Evolutionary conservation across 1,284 basidiomycete genomes (phyloP).

Genomic region (Melampsora larici-populina): DNA sequence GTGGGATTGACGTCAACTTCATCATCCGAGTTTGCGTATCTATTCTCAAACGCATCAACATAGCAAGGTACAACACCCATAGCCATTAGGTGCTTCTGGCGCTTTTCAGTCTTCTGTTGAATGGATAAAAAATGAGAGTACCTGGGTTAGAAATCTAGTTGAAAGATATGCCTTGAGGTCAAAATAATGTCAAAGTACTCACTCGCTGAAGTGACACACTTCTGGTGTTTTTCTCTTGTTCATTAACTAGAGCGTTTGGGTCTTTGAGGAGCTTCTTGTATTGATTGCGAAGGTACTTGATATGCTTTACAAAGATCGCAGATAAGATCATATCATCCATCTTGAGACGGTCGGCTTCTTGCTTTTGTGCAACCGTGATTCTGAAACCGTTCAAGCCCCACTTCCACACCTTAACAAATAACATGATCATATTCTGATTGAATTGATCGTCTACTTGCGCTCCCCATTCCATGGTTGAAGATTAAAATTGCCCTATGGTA

Average conservation of each 20-base stretch:
- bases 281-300: background rate
- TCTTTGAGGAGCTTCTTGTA: background rate
- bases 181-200: background rate
- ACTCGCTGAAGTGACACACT: background rate
- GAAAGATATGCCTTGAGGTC: background rate
- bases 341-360: background rate
- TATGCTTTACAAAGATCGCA: background rate
- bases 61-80: background rate
- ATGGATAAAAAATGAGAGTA: background rate
- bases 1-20: background rate
- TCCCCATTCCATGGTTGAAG: constrained; percentile 37
- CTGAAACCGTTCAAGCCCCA: constrained; percentile 6
- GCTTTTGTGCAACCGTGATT: background rate
- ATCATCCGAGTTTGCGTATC: background rate
- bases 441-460: constrained; percentile 6
- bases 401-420: constrained; percentile 23
- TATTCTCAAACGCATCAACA: background rate
- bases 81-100: background rate
- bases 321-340: background rate
- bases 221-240: background rate
- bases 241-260: background rate
- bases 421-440: constrained; percentile 27
- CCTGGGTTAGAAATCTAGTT: background rate
- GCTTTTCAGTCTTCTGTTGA: background rate
- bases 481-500: constrained; percentile 5